Evolutionary conservation across 306 rosid species (phyloP).

Genomic region (Gastrolobium bilobum): DNA sequence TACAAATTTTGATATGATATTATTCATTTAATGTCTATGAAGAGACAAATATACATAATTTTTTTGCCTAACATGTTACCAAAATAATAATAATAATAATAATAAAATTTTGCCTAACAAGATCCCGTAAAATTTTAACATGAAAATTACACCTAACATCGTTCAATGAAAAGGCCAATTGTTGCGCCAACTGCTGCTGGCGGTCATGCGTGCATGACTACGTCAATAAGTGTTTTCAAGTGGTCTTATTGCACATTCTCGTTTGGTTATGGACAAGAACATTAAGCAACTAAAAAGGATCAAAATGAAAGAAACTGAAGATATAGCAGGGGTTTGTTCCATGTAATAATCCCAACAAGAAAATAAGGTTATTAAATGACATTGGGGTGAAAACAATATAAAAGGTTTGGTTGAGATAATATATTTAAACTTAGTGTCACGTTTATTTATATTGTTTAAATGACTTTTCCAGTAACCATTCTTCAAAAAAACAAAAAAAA

Average conservation of each 20-base stretch:
- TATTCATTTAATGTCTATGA: too few species aligned
- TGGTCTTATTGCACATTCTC: background rate
- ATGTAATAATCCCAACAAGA: background rate
- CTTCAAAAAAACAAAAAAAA: conserved; percentile 5
- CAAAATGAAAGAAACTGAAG: background rate
- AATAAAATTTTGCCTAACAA: too few species aligned
- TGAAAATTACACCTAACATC: too few species aligned
- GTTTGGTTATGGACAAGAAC: background rate
- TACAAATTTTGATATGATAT: too few species aligned
- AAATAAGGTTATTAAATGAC: background rate
- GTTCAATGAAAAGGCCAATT: too few species aligned
- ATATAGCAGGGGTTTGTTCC: background rate
- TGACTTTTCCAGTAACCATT: background rate
- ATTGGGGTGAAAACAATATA: background rate
- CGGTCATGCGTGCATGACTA: too few species aligned
- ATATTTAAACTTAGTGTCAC: background rate
- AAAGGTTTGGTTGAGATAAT: background rate
- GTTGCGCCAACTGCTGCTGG: too few species aligned
- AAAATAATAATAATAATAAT: too few species aligned
- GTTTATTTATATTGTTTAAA: background rate
- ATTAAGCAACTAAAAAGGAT: background rate
- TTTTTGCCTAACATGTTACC: too few species aligned
- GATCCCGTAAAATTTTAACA: too few species aligned
- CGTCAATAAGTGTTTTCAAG: too few species aligned
- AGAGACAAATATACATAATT: too few species aligned